phyloP scores from a whole-genome alignment of 2,329 filamentous ascomycete genomes.

The Clarireedia monteithiana region DNA sequence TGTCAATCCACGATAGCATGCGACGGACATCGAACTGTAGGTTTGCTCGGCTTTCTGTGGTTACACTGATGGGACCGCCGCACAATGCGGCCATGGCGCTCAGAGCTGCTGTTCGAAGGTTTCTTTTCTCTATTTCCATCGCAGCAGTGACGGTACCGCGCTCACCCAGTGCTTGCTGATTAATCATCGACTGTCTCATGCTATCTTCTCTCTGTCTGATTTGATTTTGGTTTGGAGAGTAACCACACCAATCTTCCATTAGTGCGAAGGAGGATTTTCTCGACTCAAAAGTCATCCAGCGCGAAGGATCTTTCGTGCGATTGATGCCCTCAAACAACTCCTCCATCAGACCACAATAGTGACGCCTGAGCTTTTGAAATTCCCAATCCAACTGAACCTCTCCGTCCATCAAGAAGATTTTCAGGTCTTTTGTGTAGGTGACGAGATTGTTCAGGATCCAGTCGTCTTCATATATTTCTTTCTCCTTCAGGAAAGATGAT shows the following conservation, averaged over 20 bases:
- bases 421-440: slow-evolving; percentile 83
- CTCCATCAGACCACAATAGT: slow-evolving; percentile 92
- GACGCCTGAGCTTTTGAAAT: slow-evolving; percentile 82
- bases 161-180: slow-evolving; percentile 66
- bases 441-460: slow-evolving; percentile 87
- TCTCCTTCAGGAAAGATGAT: slow-evolving; percentile 74
- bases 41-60: slow-evolving; percentile 77
- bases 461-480: slow-evolving; percentile 75
- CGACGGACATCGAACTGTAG: slow-evolving; percentile 87
- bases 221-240: slow-evolving; percentile 81
- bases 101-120: slow-evolving; percentile 80
- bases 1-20: slow-evolving; percentile 92
- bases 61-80: slow-evolving; percentile 75
- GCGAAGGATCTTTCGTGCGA: slow-evolving; percentile 70
- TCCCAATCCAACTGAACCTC: slow-evolving; percentile 94
- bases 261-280: slow-evolving; percentile 90
- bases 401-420: slow-evolving; percentile 88
- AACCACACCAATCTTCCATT: slow-evolving; percentile 99
- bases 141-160: slow-evolving; percentile 74
- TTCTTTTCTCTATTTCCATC: slow-evolving; percentile 95
- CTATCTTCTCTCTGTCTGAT: slow-evolving; percentile 76
- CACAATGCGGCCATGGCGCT: slow-evolving; percentile 95
- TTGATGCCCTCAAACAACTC: slow-evolving; percentile 89
- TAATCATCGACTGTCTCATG: slow-evolving; percentile 77
- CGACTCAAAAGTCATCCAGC: slow-evolving; percentile 97